Base-by-base conservation (phyloP, 805 yeast species). In the Ogataea parapolymorpha region DNA sequence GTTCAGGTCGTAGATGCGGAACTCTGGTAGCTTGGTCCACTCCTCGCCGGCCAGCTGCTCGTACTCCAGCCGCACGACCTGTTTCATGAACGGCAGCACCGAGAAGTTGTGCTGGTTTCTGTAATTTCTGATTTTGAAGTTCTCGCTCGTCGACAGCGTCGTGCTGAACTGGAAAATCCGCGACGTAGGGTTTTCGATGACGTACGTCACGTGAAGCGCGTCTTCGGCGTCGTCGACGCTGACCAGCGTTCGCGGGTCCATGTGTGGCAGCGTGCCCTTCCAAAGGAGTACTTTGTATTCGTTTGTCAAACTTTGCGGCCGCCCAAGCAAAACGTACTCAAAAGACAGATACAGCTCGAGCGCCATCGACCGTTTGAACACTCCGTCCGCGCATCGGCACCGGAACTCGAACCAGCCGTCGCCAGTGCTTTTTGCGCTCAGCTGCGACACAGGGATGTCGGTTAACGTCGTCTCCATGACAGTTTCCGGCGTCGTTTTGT, bases 141-240 rank as follows among this genome's bases (percentile, higher is more conserved):
- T 45, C 22, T 47, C 59, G 28, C 53, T 49, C 8, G 55, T 41
- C 6, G 51, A 38, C 14, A 62, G 41, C 6, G 63, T 41, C 1
- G 59, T 53, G 18, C 61, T 53, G 46, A 84, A 87, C 9, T 79
- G 77, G 48, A 87, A 78, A 2, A 82, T 72, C 32, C 82, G 68
- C 2, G 83, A 70, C 0, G 95, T 82, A 11, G 95, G 89, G 54
- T 86, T 86, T 55, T 86, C 95, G 35, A 86, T 54, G 37, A 71
- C 68, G 55, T 76, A 85, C 11, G 55, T 65, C 32, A 78, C 56
- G 31, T 55, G 59, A 12, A 67, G 49, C 2, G 47, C 14, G 10
- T 47, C 45, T 24, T 51, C 50, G 32, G 54, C 44, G 29, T 36
- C 22, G 2, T 30, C 32, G 44, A 56, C 11, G n/a, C 59, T 62